Conservation (phyloP, 495 filamentous ascomycete species). For the Cercophora samala region DNA sequence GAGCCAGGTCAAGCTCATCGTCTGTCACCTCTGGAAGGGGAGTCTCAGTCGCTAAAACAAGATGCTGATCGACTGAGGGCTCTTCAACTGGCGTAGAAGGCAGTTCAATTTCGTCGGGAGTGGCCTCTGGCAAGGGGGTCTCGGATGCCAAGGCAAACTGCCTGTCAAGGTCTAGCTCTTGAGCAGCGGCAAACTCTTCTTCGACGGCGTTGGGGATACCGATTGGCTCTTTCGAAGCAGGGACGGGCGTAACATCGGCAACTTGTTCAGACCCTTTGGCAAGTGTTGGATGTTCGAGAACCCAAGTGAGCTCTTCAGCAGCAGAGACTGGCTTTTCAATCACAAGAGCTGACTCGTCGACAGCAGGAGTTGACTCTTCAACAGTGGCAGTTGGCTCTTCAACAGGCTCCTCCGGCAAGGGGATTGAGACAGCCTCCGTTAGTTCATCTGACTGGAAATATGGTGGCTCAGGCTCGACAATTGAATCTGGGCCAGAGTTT, state of each 20-base stretch:
- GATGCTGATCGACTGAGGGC: too few species aligned
- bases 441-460: too few species aligned
- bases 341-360: slow-evolving; percentile 2
- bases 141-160: background rate
- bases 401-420: too few species aligned
- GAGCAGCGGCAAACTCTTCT: background rate
- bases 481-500: background rate
- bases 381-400: background rate
- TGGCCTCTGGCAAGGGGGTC: background rate
- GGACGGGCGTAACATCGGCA: too few species aligned
- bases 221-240: too few species aligned
- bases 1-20: too few species aligned
- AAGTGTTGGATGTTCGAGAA: too few species aligned
- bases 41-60: too few species aligned
- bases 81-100: background rate
- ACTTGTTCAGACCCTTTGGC: too few species aligned
- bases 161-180: background rate
- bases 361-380: background rate
- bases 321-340: background rate
- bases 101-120: background rate
- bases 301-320: background rate
- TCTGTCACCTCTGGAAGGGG: too few species aligned
- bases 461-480: background rate
- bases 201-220: background rate
- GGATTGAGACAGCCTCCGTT: too few species aligned